Evolutionary conservation across 2,329 filamentous ascomycete species (phyloP), one percentile per base, ranked within the genome.

Genomic region (Tolypocladium nubicola): DNA sequence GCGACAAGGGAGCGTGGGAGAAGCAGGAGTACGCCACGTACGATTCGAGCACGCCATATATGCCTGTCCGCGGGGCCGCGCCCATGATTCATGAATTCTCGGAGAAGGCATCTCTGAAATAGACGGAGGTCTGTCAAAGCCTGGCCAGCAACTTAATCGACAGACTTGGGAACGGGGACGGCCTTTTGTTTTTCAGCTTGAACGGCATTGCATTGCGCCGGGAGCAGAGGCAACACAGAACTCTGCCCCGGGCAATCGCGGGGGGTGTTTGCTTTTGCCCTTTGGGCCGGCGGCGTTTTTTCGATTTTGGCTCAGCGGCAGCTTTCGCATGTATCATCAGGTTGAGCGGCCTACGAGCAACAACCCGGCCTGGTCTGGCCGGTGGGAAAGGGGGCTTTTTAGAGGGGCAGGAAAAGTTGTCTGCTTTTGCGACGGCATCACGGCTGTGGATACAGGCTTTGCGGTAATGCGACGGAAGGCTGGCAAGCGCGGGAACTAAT

Each of bases 21-120:
- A 72, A 72, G 61, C 61, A 60, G 55, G 68, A 61, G 40, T 68
- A 66, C 56, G 70, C 65, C 54, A 62, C 68, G 5, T 72, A 71
- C 62, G 70, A 73, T 56, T 71, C 71, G 52, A 67, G 69, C 62
- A 72, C 71, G 5, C 71, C 70, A 54, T 70, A 71, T 60, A 61
- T 67, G 35, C 68, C 68, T 30, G 64, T 69, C 60, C 64, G 67
- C 10, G 52, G 23, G 43, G 52, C 52, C 53, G 52, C 53, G 49
- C 26, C 43, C 23, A 23, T 47, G 21, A 33, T 39, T 38, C 21
- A 45, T 40, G 26, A 38, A 16, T 21, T 21, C 52, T 41, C 52
- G 53, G 52, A 59, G 23, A 43, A 38, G 16, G 30, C 9, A 1
- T 21, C 30, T 35, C 19, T 9, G 11, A 35, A 50, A 6, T 13